Evolutionary conservation across 345 rosid genomes (phyloP), one percentile per base, ranked within the genome.

Genomic region (Citrus glauca): DNA sequence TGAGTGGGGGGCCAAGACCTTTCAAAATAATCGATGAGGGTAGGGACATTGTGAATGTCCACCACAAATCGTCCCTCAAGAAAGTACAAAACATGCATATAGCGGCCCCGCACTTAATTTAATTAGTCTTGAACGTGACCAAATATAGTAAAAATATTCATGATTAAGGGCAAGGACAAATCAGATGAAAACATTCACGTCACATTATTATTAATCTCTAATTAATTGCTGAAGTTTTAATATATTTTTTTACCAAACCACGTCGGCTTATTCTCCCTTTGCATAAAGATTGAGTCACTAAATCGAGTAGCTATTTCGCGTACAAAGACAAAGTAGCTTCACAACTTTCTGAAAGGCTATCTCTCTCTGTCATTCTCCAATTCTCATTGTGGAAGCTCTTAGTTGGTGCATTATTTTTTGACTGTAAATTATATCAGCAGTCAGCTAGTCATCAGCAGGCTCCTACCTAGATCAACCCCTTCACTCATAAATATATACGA

Each of bases 231-330:
- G 13, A 45, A 3, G 16, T 45, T 11, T 45, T 45, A 45, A 11
- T 45, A 42, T 25, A n/a, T 10, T 11, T 11, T 19, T 38, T 56
- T 20, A 28, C 30, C 37, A 7, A 38, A 67, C 79, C 84, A 81
- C 81, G 79, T 80, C 86, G 65, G 73, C 9, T 38, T 24, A 13
- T 50, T 24, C 37, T 70, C 82, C 88, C 73, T 86, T 82, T 75
- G 82, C 68, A 74, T 11, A 77, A 53, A 30, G 81, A 45, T 80
- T 80, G 85, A 69, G 85, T 68, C 84, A 82, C 71, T 45, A 81
- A 79, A 78, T 75, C 94, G 91, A 87, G 92, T 89, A 72, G 97
- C 97, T 74, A 81, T 80, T 83, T 92, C 94, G 78, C 93, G 72
- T 14, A 25, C 60, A 13, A 3, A 45, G 50, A 45, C 28, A 25